These are phyloP conservation scores for Umbelopsis sp. DNA, from an alignment of 192 early-diverging fungal genomes.

Conservation along the genomic window DNA sequence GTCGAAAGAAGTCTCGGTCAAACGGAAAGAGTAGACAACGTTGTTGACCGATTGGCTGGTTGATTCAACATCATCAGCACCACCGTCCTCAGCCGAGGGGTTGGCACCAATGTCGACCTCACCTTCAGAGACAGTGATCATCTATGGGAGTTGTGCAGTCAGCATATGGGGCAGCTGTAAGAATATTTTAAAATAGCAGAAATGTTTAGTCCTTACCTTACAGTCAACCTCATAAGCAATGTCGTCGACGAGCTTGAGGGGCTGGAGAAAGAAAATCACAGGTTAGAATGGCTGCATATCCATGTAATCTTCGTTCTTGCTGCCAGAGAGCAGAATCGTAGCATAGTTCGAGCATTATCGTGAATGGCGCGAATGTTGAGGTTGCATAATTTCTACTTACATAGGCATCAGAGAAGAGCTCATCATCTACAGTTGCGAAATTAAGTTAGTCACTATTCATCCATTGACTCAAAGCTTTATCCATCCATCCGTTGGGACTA, in stretches of 20 bases:
- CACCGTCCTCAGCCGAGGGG: conserved; percentile 83
- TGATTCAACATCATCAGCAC: conserved; percentile 68
- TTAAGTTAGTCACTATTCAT: neutral
- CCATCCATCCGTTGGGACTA: neutral
- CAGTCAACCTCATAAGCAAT: conserved; percentile 80
- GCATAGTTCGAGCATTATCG: neutral
- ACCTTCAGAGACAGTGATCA: conserved; percentile 65
- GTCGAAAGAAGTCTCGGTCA: conserved; percentile 76
- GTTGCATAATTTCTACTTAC: conserved; percentile 25
- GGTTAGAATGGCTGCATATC: neutral
- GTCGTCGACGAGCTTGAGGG: conserved; percentile 65
- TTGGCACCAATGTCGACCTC: conserved; percentile 93
- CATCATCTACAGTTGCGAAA: conserved; percentile 63
- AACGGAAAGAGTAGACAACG: conserved; percentile 80
- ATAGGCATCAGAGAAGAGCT: conserved; percentile 91
- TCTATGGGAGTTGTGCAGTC: conserved; percentile 31
- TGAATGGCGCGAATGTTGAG: neutral
- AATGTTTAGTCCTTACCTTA: conserved; percentile 44
- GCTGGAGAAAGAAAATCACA: conserved; percentile 21
- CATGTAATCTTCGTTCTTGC: neutral
- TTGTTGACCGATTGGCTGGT: conserved; percentile 75
- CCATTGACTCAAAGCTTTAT: neutral
- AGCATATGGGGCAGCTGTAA: neutral
- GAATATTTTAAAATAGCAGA: too few species aligned
- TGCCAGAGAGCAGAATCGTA: neutral